Evolutionary conservation across 75 land plant genomes (phyloP), one percentile per base, ranked within the genome.

Genomic region (Adiantum capillusveneris): DNA sequence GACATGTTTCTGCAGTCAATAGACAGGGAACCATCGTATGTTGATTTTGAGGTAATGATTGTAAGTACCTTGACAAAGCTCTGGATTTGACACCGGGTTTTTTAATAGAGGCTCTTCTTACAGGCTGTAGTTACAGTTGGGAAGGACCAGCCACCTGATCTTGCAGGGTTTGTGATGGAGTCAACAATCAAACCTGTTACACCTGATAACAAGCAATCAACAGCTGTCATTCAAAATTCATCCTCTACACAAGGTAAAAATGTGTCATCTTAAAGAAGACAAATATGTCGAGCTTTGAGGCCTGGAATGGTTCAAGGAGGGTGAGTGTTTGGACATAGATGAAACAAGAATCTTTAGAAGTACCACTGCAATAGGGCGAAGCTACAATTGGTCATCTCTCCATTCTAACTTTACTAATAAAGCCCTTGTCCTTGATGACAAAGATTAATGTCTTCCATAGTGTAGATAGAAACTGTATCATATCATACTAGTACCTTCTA

Each of bases 61-160:
- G 7, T 44, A 19, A 17, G 29, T 19, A 24, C 57, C 25, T 9
- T 56, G 44, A 28, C 27, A 41, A 12, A 13, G n/a, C 29, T 31
- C 22, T 16, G 12, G 43, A 50, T 12, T 28, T 53, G 2, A 52
- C 2, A n/a, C n/a, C n/a, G 44, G 25, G 54, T 29, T 41, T 30
- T 21, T 21, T 11, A 52, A 26, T 55, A 25, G 25, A 29, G 20
- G 56, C 48, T 63, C 14, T 25, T 31, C 39, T 5, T 67, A 39
- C 48, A 89, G 89, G 89, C 81, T 57, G 77, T 54, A 48, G 84
- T 88, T 30, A 9, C 64, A 1, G 84, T 89, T 29, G 89, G 89
- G n/a, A 89, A 80, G 61, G 84, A 85, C 62, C 81, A 89, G 39
- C 84, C 82, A 55, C 89, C 95, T 26, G 89, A 89, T 76, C 75